Percentiles rank a stretch among this genome's conserved stretches.
These are phyloP conservation scores for Globisporangium abappressorium DNA, from an alignment of 352 stramenopile genomes.

Conservation along the genomic window DNA sequence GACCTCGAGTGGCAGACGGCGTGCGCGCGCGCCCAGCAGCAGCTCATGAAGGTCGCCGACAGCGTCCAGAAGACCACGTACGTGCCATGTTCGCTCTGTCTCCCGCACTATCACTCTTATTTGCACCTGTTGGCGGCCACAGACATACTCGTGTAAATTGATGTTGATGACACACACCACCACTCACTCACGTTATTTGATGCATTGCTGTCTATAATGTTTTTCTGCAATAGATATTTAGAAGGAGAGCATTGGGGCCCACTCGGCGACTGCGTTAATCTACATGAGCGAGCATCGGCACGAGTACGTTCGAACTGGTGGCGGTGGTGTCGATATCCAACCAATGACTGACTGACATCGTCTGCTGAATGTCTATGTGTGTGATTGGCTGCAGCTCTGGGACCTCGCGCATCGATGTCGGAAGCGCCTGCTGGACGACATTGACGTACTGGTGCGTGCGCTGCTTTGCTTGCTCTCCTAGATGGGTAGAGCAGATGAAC, in stretches of 20 bases:
- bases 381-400: slow-evolving; percentile 40
- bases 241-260: slow-evolving; percentile 60
- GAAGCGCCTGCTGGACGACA: slow-evolving; percentile 46
- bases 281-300: slow-evolving; percentile 47
- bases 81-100: slow-evolving; percentile 6
- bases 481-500: too few species aligned
- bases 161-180: background rate
- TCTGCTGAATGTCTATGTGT: background rate
- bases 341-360: background rate
- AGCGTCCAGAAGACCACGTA: slow-evolving; percentile 76
- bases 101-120: background rate
- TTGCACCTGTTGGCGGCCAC: background rate
- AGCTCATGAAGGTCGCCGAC: slow-evolving; percentile 66
- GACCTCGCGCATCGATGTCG: slow-evolving; percentile 68
- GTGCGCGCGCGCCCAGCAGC: slow-evolving; percentile 46
- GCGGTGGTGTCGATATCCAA: background rate
- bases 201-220: background rate
- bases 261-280: slow-evolving; percentile 38
- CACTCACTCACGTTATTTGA: background rate
- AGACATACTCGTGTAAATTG: background rate
- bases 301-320: slow-evolving; percentile 25
- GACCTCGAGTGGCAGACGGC: slow-evolving; percentile 59
- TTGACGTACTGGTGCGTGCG: slow-evolving; percentile 42
- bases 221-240: slow-evolving; percentile 43
- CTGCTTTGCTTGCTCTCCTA: background rate